Base-by-base conservation (phyloP, 2,329 filamentous ascomycete genomes). In the Xylaria arbuscula region DNA sequence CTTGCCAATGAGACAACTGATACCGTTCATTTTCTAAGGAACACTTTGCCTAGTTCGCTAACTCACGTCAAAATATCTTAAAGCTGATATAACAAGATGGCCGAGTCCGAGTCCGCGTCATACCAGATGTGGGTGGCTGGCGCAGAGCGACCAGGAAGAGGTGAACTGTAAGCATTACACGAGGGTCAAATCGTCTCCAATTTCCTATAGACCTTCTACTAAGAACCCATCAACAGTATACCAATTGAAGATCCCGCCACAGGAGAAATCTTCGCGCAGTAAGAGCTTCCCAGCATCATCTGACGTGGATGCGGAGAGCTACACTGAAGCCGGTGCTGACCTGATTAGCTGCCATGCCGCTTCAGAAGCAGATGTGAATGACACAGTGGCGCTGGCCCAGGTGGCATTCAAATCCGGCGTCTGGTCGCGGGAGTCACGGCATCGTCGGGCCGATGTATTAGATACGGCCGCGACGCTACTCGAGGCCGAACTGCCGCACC, bases 381-480 rank as follows among this genome's bases (percentile, higher is more conserved):
- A 78, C 13, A 76, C 81, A 32, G 76, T 87, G 19, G 62, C 76
- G 32, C 68, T 75, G 5, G 85, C 85, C 47, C 82, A 87, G 61
- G 71, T 73, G 10, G 76, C 79, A 28, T 89, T 87, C 80, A 78
- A 81, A 54, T 80, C 80, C 0, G 87, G 88, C 19, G 64, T 81
- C 42, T 90, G 88, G 88, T 88, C 89, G 2, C 83, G 80, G 61
- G 82, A 84, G 1, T 81, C 89, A 2, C 83, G 87, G 17, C 85
- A 90, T 58, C 74, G 81, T 10, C 87, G 90, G 24, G 90, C 89
- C 66, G 84, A 87, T 22, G 87, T 90, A 8, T 83, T 92, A 13
- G 88, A 91, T 61, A 86, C 81, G 61, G 86, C 87, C 9, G 89
- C 89, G 0, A 76, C 78, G 0, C 81, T 90, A 0, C 82, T 92